Base-by-base conservation (phyloP, 345 rosid species). In the Citrus glauca region DNA sequence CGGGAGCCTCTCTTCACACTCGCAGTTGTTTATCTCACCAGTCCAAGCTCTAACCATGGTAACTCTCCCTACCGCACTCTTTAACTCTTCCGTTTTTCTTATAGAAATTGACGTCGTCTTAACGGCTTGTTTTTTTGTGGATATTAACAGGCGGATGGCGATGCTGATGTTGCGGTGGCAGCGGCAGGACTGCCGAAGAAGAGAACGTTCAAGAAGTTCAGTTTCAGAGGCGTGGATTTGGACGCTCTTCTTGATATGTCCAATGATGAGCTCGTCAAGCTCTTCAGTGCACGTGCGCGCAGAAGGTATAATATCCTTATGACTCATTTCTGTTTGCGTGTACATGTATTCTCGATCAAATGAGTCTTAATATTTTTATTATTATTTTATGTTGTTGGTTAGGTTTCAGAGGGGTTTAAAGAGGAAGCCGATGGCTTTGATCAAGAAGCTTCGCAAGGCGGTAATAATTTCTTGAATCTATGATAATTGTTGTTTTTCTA, bases 331-430 rank as follows among this genome's bases (percentile, higher is more conserved):
- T 42, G 13, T 40, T 8, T 27, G n/a, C 2, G 20, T 28, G 6
- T 28, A 1, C 19, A 0, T 20, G 9, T 16, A 17, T 13, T 40
- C 35, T 10, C 20, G 1, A 40, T 27, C 40, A 8, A 63, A 62
- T 28, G 40, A 9, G 38, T 72, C 61, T 60, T 17, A 10, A 2
- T 35, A 35, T 22, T 7, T 19, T 72, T 28, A 11, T 42, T 50
- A 17, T 7, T 50, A 11, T 33, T 24, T 7, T 68, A 1, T 40
- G 35, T 13, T 74, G 45, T 62, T 22, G 40, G 10, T 25, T 81
- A 95, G 99, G 94, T 95, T 95, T 85, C 89, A 91, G 83, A 92
- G 98, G 75, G 99, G 98, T 82, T 81, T 95, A 77, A 91, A 89
- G 70, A 85, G 95, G 86, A 92, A 92, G 83, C 97, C 97, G 61